phyloP scores from a whole-genome alignment of 108 stramenopile species.

The Cyclotella baltica region DNA sequence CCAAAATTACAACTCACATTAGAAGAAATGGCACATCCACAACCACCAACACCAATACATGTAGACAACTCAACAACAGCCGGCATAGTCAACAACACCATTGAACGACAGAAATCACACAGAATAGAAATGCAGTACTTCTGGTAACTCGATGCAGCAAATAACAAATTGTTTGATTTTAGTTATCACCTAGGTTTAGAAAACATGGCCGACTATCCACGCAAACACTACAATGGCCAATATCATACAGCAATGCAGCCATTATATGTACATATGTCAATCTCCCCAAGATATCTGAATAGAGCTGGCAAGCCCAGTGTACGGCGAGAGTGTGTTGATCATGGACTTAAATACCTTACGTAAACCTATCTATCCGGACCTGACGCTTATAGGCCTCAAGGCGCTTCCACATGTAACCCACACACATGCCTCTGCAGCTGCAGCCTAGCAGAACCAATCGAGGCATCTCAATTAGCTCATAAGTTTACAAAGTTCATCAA shows the following conservation, averaged over 20 bases:
- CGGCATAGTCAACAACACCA: not conserved
- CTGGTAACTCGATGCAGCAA: not conserved
- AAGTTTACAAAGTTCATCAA: no score
- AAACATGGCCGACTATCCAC: not conserved
- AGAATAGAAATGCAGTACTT: not conserved
- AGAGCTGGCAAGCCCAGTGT: not conserved
- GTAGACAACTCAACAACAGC: no score
- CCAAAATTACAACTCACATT: not conserved
- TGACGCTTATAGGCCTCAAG: no score
- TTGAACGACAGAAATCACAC: no score
- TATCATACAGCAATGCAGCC: not conserved
- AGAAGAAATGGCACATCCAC: not conserved
- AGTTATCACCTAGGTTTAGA: constrained; percentile 1
- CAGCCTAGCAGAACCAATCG: no score
- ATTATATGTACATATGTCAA: not conserved
- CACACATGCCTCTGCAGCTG: no score
- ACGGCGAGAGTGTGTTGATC: constrained; percentile 1
- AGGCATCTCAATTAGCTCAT: no score
- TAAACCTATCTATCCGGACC: no score
- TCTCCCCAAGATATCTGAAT: not conserved
- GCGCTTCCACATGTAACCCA: no score
- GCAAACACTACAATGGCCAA: not conserved
- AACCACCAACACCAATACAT: no score
- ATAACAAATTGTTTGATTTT: no score
- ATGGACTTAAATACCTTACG: no score